Base-by-base conservation (phyloP, 805 yeast genomes). In the Zygosaccharomyces kombuchaensis region DNA sequence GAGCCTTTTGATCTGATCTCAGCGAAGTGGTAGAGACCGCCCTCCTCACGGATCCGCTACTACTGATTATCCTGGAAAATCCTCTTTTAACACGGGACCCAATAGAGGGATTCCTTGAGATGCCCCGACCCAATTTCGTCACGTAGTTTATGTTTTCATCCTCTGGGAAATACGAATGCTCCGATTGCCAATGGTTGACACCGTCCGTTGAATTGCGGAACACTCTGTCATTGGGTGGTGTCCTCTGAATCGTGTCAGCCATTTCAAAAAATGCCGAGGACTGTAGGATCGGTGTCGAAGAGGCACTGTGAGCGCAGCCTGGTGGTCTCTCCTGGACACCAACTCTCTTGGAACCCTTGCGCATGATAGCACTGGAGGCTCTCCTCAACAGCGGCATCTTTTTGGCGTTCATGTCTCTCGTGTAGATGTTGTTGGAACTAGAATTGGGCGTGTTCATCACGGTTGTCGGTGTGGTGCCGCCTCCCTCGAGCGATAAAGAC, bases 351-450 rank as follows among this genome's bases (percentile, higher is more conserved):
- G 68, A 62, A 2, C 58, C 51, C 40, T 60, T 64, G 29, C 65
- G 51, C 22, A 62, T 39, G 19, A 64, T 46, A 2, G 62, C 58
- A 40, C 62, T 60, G 0, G 68, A 64, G 0, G 67, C 67, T 40
- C 67, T 57, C 40, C 59, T 57, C 12, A 64, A 43, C 22, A 64
- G 45, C 8, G 65, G 65, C 6, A 53, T 37, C 37, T 52, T 58
- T 42, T 55, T 44, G 21, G 40, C 16, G 35, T 47, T 46, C 13
- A 43, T 22, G 8, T 47, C 48, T 19, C 43, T 36, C 19, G 45
- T 14, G 22, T 41, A 48, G 26, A 34, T 35, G 9, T 35, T 42
- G 17, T 46, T 43, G 2, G 44, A 19, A 10, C 36, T 40, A 2
- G 36, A 31, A 40, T 31, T 32, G 5, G 53, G 47, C 6, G 47